These are phyloP conservation scores for Pulveroboletus ravenelii DNA, from an alignment of 768 basidiomycete genomes.

Conservation along the genomic window DNA sequence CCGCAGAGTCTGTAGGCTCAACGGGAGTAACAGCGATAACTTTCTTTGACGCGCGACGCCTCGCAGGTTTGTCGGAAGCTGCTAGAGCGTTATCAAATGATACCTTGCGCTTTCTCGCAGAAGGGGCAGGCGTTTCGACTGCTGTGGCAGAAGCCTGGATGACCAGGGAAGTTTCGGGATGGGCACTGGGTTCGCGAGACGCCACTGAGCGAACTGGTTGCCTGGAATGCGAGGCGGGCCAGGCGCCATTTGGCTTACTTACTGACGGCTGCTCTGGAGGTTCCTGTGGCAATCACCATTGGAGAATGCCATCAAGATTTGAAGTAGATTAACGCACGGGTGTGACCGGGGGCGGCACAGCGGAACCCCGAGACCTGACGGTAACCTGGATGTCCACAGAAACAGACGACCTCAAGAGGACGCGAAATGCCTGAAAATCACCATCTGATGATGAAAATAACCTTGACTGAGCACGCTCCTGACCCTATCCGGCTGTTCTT, in stretches of 20 bases:
- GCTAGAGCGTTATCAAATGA: constrained; percentile 1
- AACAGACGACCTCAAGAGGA: constrained; percentile 36
- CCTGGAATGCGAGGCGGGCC: neutral
- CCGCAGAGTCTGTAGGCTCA: neutral
- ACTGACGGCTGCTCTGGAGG: neutral
- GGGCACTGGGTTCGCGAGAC: neutral
- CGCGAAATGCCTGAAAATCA: constrained; percentile 71
- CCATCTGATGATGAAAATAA: constrained; percentile 46
- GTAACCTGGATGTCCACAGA: constrained; percentile 38
- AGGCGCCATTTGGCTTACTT: neutral
- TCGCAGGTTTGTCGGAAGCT: neutral
- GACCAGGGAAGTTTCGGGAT: neutral
- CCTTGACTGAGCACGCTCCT: neutral
- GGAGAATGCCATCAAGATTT: neutral
- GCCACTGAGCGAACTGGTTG: neutral
- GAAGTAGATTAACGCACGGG: constrained; percentile 8
- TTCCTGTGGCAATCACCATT: neutral
- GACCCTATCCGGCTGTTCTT: neutral
- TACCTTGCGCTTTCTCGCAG: constrained; percentile 27
- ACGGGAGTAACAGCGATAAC: neutral
- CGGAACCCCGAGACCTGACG: constrained; percentile 3
- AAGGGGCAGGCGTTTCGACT: neutral
- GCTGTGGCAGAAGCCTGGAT: neutral
- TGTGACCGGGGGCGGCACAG: neutral
- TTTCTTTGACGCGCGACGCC: constrained; percentile 8